These are phyloP conservation scores for Salix exigua DNA, from an alignment of 345 rosid species.

Conservation along the genomic window DNA sequence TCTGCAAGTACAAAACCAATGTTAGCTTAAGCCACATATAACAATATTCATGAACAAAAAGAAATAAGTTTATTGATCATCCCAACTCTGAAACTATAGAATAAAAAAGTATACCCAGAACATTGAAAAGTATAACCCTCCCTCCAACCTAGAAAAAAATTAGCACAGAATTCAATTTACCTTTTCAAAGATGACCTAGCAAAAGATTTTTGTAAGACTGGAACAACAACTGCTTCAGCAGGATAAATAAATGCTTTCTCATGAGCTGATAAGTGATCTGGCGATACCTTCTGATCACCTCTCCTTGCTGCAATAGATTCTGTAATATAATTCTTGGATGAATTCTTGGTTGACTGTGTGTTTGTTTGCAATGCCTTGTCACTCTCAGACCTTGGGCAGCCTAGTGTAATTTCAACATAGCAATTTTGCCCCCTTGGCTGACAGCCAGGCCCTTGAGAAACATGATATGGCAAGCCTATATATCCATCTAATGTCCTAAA, in stretches of 20 bases:
- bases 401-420: conserved; percentile 81
- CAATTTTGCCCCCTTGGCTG: conserved; percentile 61
- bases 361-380: conserved; percentile 41
- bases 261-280: conserved; percentile 34
- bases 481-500: conserved; percentile 52
- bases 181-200: conserved; percentile 88
- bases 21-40: conserved; percentile 9
- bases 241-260: conserved; percentile 84
- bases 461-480: conserved; percentile 62
- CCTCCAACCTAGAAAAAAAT: conserved; percentile 1
- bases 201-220: conserved; percentile 72
- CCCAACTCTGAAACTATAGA: background rate
- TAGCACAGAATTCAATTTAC: conserved; percentile 33
- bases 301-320: conserved; percentile 58
- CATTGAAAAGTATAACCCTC: background rate
- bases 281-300: conserved; percentile 50
- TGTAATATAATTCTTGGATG: conserved; percentile 51
- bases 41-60: background rate
- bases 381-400: conserved; percentile 52
- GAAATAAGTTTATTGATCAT: background rate
- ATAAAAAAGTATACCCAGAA: background rate
- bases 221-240: conserved; percentile 86
- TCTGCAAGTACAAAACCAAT: conserved; percentile 45
- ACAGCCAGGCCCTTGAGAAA: conserved; percentile 57
- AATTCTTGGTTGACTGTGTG: conserved; percentile 37